A percentile compares a stretch with the other conserved stretches of the same genome.
These are phyloP conservation scores for Heracleum sosnowskyi DNA, from an alignment of 129 eudicot genomes.

Conservation along the genomic window DNA sequence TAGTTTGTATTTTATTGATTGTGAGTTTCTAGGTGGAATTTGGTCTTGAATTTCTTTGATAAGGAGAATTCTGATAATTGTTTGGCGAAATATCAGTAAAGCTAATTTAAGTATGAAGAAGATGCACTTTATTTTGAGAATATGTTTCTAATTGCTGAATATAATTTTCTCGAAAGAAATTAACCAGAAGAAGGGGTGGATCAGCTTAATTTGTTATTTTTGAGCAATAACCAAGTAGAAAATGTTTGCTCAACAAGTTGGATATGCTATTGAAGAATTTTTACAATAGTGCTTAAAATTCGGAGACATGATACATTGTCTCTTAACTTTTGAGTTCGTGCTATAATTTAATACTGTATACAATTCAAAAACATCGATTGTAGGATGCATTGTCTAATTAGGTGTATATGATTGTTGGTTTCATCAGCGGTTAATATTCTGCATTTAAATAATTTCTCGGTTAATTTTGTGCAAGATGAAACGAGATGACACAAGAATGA, in stretches of 20 bases:
- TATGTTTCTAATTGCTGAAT: too few species aligned
- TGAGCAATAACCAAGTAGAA: too few species aligned
- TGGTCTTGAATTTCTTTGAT: not conserved
- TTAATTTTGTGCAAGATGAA: not conserved
- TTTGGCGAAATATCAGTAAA: too few species aligned
- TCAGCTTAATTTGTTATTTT: too few species aligned
- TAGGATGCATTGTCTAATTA: not conserved
- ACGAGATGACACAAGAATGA: not conserved
- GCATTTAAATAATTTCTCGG: not conserved
- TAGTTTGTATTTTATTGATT: too few species aligned
- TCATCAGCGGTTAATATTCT: not conserved
- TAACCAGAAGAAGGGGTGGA: too few species aligned
- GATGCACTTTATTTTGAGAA: too few species aligned
- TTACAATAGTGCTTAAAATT: not conserved
- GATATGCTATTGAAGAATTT: too few species aligned
- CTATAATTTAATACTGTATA: not conserved
- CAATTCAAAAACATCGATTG: not conserved
- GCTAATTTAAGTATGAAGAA: too few species aligned
- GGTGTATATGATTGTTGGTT: not conserved
- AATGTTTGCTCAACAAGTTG: not conserved
- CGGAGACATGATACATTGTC: not conserved
- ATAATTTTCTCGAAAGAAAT: too few species aligned
- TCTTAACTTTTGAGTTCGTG: not conserved
- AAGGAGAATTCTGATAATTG: not conserved
- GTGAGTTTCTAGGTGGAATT: not conserved